phyloP scores from a whole-genome alignment of 2,329 filamentous ascomycete species.

The Epichloe typhina region DNA sequence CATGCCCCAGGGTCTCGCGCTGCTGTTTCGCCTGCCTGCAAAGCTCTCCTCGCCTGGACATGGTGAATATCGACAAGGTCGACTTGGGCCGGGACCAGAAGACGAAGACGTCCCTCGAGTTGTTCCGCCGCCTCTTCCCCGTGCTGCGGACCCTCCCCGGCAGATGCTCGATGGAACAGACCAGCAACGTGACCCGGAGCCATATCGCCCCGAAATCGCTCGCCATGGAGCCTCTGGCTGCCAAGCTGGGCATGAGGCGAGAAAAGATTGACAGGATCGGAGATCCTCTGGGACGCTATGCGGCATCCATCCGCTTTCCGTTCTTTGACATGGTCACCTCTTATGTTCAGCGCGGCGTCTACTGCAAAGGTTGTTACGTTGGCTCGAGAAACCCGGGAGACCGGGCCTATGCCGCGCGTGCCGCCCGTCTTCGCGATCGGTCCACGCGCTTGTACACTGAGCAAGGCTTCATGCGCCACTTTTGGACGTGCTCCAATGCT shows the following conservation, averaged over 20 bases:
- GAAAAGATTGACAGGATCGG: background rate
- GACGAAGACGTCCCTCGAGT: no score
- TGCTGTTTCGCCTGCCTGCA: constrained; percentile 2
- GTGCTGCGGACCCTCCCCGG: constrained; percentile 1
- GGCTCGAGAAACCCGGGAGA: background rate
- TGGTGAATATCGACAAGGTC: background rate
- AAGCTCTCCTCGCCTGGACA: background rate
- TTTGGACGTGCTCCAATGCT: background rate
- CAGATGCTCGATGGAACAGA: background rate
- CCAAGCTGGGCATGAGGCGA: background rate
- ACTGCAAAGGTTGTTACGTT: constrained; percentile 2
- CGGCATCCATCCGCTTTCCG: background rate
- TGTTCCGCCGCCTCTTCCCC: background rate
- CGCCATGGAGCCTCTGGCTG: no score
- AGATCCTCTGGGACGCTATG: background rate
- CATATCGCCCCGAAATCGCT: no score
- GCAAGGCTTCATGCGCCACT: background rate
- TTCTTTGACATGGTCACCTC: background rate
- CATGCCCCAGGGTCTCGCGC: background rate
- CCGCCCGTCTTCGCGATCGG: background rate
- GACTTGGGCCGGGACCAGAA: background rate
- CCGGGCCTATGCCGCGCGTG: background rate
- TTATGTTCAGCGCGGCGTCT: background rate
- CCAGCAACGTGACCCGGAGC: background rate
- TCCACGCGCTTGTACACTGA: background rate